Percentiles rank a stretch among this genome's conserved stretches.
These are phyloP conservation scores for Corymbia maculata DNA, from an alignment of 345 rosid genomes.

Conservation along the genomic window DNA sequence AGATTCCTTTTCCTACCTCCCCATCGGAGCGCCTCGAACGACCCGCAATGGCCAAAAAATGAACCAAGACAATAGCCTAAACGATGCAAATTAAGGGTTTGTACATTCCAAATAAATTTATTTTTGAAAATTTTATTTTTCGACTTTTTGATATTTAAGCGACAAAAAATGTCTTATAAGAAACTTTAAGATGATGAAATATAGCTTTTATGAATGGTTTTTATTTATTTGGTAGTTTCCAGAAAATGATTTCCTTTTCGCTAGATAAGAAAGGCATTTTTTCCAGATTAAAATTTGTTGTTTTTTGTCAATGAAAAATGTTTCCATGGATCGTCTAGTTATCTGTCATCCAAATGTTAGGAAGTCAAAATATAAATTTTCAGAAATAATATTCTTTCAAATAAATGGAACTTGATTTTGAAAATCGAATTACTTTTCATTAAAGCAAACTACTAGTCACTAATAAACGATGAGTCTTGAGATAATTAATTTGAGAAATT, in stretches of 20 bases:
- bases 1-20: background rate
- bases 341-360: background rate
- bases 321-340: background rate
- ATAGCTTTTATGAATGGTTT: background rate
- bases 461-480: background rate
- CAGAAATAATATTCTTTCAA: fast-evolving
- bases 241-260: background rate
- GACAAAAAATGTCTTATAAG: too few species aligned
- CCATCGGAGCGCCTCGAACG: background rate
- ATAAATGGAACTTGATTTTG: background rate
- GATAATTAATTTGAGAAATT: background rate
- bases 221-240: background rate
- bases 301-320: background rate
- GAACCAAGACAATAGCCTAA: background rate
- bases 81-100: background rate
- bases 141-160: background rate
- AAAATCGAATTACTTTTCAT: background rate
- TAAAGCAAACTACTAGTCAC: background rate
- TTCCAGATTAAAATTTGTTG: background rate
- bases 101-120: too few species aligned
- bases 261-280: background rate
- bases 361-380: too few species aligned
- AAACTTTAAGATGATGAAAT: background rate
- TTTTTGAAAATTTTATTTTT: background rate
- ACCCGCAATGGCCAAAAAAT: background rate